phyloP scores from a whole-genome alignment of 1,139 yeast genomes.

The Magnusiomyces tetraspermus region DNA sequence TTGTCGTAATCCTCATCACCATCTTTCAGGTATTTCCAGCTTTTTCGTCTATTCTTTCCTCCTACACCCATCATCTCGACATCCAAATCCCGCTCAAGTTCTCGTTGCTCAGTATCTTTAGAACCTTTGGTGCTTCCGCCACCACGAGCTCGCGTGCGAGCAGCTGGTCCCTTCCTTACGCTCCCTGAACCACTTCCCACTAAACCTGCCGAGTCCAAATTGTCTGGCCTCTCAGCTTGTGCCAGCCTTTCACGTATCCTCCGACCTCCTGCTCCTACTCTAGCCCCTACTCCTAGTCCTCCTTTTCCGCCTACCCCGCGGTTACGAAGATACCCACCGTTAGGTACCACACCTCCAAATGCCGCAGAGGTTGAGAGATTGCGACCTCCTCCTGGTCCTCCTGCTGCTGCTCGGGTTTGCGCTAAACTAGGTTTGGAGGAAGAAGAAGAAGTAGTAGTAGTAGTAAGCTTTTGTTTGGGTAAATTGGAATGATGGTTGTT shows the following conservation, averaged over 20 bases:
- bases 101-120: not conserved
- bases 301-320: not conserved
- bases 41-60: not conserved
- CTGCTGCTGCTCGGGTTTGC: not conserved
- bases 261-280: no score
- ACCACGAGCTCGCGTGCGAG: not conserved
- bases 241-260: no score
- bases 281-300: not conserved
- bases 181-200: no score
- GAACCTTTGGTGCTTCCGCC: not conserved
- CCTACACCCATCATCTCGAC: not conserved
- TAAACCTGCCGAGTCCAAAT: no score
- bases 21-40: not conserved
- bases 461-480: no score
- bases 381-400: no score
- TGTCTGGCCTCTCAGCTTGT: no score
- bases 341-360: not conserved
- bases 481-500: no score
- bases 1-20: not conserved
- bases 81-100: not conserved
- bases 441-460: no score
- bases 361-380: not conserved
- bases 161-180: not conserved
- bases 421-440: not conserved
- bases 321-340: not conserved